These are phyloP conservation scores for Oxytropis ochrocephala DNA, from an alignment of 306 rosid species.

Conservation along the genomic window DNA sequence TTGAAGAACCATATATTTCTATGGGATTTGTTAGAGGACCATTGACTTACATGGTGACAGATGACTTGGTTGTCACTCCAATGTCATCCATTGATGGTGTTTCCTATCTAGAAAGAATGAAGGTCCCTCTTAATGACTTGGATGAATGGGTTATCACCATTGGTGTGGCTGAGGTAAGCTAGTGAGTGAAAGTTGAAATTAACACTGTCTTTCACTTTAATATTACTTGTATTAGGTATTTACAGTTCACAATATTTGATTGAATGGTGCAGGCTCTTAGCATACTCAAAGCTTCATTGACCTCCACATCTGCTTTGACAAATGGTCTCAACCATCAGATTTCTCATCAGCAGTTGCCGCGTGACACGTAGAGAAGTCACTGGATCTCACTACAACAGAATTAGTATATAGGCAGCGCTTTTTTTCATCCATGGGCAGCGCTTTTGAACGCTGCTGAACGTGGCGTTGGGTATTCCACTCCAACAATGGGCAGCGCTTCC, in stretches of 20 bases:
- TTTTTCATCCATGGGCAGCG: no score
- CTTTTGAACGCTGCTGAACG: no score
- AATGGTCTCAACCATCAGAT: background rate
- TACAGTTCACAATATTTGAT: background rate
- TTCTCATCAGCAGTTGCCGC: no score
- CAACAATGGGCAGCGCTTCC: no score
- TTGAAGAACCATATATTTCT: background rate
- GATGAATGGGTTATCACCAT: background rate
- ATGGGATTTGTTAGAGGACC: background rate
- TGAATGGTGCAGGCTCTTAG: slow-evolving; percentile 5
- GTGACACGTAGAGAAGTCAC: no score
- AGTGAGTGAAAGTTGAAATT: no score
- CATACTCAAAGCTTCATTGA: slow-evolving; percentile 6
- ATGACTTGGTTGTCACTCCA: slow-evolving; percentile 7
- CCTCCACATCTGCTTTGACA: background rate
- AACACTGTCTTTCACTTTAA: background rate
- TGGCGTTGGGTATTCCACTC: no score
- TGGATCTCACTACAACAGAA: no score
- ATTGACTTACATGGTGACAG: background rate
- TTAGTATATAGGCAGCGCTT: no score
- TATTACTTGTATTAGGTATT: background rate
- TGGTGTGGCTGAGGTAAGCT: background rate
- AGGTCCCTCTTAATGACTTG: background rate
- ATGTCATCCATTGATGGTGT: background rate
- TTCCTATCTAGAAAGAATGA: background rate